phyloP scores from a whole-genome alignment of 345 rosid genomes.

The Bruguiera parviflora region DNA sequence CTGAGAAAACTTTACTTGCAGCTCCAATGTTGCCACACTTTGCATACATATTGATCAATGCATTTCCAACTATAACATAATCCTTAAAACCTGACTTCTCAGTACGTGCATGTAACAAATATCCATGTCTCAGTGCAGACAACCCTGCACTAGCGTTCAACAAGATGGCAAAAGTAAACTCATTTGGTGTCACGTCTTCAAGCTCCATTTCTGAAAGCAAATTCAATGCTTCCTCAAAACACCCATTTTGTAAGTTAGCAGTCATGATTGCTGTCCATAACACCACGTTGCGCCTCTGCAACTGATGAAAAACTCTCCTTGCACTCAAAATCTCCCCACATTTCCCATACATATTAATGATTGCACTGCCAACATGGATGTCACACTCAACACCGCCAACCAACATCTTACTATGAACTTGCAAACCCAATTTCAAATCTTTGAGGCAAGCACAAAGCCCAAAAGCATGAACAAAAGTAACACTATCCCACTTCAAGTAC shows the following conservation, averaged over 20 bases:
- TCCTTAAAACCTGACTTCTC: constrained; percentile 52
- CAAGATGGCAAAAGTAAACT: constrained; percentile 55
- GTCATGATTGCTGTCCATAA: constrained; percentile 60
- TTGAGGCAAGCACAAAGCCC: constrained; percentile 50
- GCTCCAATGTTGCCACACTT: constrained; percentile 60
- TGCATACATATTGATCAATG: constrained; percentile 69
- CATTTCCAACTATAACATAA: constrained; percentile 58
- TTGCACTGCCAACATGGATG: constrained; percentile 39
- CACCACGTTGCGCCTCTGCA: constrained; percentile 46
- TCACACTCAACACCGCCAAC: constrained; percentile 34
- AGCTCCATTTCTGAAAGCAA: constrained; percentile 43
- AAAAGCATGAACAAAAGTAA: constrained; percentile 50
- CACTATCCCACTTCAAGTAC: constrained; percentile 45
- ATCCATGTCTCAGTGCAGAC: constrained; percentile 53
- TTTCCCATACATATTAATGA: constrained; percentile 76
- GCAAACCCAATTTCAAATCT: constrained; percentile 52
- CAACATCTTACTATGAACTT: constrained; percentile 53
- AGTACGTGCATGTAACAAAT: constrained; percentile 43
- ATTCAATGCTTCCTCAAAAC: constrained; percentile 66
- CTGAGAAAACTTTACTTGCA: constrained; percentile 44
- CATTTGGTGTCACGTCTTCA: constrained; percentile 52
- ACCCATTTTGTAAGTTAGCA: constrained; percentile 63
- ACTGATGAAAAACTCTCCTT: constrained; percentile 45
- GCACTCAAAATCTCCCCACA: constrained; percentile 50
- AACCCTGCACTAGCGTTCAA: constrained; percentile 60